Base-by-base conservation (phyloP, 1,139 yeast species). In the Geotrichum carabidarum region DNA sequence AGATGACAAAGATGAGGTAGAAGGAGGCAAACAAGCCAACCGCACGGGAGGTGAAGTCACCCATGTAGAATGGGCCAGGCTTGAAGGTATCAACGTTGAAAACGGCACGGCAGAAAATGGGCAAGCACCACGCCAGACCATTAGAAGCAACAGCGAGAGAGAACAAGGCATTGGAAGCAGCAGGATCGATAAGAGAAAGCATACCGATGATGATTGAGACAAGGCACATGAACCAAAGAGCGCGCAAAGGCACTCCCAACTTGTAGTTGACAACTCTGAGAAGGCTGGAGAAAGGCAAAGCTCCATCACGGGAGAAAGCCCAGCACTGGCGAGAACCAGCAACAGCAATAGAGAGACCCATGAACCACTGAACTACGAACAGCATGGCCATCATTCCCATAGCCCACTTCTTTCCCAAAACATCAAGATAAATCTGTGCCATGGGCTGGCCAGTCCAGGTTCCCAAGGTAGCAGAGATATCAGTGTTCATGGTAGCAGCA, bases 291-390 rank as follows among this genome's bases (percentile, higher is more conserved):
- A 77, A 82, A 0, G 96, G 97, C 46, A 89, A 72, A 0, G 94
- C 96, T 47, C 86, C 90, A 68, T 89, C 97, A 70, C 97, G 81
- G 53, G 95, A 87, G 71, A 89, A 83, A 14, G 95, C 90, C 73
- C 83, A 90, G 0, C 90, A 86, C 36, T 88, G 83, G 73, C 96
- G 81, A 5, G 95, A 86, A 0, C 94, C 91, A 0, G 96, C 87
- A 0, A 95, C 86, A 34, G 88, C 75, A 0, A 79, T 74, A 1
- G 83, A 78, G 14, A 81, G 74, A 4, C 89, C 89, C 88, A 84
- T 84, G 53, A 84, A 78, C 65, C 70, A 69, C 55, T 68, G 71
- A 22, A 70, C 64, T 44, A 67, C 58, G 36, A 62, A 61, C 54
- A 68, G 59, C 51, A 68, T 51, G 12, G 63, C 50, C 61, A 68